phyloP scores from a whole-genome alignment of 345 rosid genomes.

The Eucalyptus erythrocorys region DNA sequence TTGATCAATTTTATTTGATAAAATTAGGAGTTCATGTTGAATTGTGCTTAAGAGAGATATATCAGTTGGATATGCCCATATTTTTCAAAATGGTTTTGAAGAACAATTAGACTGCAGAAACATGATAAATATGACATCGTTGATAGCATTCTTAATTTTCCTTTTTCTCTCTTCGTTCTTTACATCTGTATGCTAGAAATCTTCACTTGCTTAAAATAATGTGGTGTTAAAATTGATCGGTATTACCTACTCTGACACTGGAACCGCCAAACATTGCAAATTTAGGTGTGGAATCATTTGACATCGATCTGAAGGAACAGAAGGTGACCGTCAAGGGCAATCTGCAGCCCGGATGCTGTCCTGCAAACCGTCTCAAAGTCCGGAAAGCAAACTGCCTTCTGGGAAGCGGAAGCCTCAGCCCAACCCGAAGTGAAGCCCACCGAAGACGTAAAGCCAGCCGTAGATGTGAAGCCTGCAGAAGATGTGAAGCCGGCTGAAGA shows the following conservation, averaged over 20 bases:
- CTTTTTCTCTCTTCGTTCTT: neutral
- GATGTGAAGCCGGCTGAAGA: neutral
- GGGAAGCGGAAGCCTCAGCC: conserved; percentile 53
- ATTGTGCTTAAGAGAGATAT: neutral
- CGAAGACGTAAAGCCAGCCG: neutral
- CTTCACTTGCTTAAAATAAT: neutral
- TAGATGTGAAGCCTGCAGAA: neutral
- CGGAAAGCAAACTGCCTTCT: conserved; percentile 70
- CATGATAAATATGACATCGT: neutral
- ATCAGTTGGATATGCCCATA: neutral
- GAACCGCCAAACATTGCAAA: neutral
- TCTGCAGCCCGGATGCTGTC: conserved; percentile 75
- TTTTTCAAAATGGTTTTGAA: neutral
- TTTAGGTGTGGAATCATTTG: conserved; percentile 74
- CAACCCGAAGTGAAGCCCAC: conserved; percentile 14
- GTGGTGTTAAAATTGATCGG: neutral
- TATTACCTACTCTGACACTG: neutral
- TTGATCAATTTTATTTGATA: no score
- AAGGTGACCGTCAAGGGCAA: conserved; percentile 85
- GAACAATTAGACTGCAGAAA: neutral
- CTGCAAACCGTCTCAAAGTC: conserved; percentile 70
- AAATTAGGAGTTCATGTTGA: no score
- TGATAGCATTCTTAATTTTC: neutral
- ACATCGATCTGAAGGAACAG: conserved; percentile 67
- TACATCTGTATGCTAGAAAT: neutral